Conservation (phyloP, 106 monocot genomes). For the Dactylorhiza incarnata region DNA sequence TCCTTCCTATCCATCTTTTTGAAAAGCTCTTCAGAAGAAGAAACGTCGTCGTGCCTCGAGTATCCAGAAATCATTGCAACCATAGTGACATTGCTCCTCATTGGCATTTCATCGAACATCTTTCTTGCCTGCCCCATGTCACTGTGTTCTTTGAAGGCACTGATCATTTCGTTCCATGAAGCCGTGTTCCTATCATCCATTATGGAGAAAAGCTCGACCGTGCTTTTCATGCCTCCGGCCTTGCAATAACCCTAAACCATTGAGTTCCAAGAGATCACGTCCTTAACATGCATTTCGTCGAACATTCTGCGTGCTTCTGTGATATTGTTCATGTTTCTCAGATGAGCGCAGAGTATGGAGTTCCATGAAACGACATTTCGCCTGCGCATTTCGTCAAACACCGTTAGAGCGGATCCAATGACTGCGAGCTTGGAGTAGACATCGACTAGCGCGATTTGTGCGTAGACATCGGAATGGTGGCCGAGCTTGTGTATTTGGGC, state of each 20-base stretch:
- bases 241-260: slow-evolving; percentile 50
- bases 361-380: slow-evolving; percentile 44
- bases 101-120: slow-evolving; percentile 44
- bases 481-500: slow-evolving; percentile 49
- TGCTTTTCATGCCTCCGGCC: slow-evolving; percentile 26
- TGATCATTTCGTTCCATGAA: slow-evolving; percentile 59
- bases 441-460: slow-evolving; percentile 40
- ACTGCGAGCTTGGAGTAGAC: slow-evolving; percentile 37
- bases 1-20: slow-evolving; percentile 40
- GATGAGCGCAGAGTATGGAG: slow-evolving; percentile 28
- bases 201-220: slow-evolving; percentile 16
- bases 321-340: slow-evolving; percentile 20
- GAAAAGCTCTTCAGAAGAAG: slow-evolving; percentile 33
- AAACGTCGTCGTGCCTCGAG: slow-evolving; percentile 32
- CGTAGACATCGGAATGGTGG: slow-evolving; percentile 36
- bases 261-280: slow-evolving; percentile 64
- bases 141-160: slow-evolving; percentile 24
- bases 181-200: slow-evolving; percentile 51
- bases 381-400: slow-evolving; percentile 35
- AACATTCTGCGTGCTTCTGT: slow-evolving; percentile 28
- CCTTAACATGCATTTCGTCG: slow-evolving; percentile 44
- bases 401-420: slow-evolving; percentile 4
- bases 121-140: slow-evolving; percentile 33
- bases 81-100: slow-evolving; percentile 48
- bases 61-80: slow-evolving; percentile 68